Conservation (phyloP, 2,329 filamentous ascomycete genomes). For the Aureobasidium vineae region DNA sequence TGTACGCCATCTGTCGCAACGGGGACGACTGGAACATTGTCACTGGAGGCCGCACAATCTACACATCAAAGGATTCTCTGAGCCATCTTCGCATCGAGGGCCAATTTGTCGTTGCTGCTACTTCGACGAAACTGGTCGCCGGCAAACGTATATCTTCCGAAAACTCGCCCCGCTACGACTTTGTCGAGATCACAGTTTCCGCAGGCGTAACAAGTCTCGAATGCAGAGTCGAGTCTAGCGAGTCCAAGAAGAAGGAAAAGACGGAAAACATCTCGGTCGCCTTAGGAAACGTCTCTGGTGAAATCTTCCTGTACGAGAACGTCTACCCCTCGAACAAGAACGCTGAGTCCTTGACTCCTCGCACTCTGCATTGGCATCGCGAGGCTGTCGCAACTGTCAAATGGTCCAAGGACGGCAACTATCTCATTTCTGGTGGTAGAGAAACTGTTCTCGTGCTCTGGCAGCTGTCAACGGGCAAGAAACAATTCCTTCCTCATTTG, state of each 20-base stretch:
- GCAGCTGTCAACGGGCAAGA: conserved; percentile 85
- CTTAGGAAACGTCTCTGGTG: conserved; percentile 72
- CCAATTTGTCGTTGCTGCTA: conserved; percentile 57
- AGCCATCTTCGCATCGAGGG: conserved; percentile 47
- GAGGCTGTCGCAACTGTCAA: conserved; percentile 78
- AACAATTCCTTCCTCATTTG: conserved; percentile 85
- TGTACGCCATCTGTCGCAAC: conserved; percentile 42
- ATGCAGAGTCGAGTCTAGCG: conserved; percentile 45
- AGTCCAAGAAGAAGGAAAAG: conserved; percentile 39
- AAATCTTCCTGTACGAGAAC: conserved; percentile 72
- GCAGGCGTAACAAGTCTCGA: conserved; percentile 69
- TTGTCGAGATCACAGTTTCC: conserved; percentile 56
- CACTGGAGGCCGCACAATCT: conserved; percentile 41
- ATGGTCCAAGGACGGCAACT: conserved; percentile 95
- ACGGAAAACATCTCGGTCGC: conserved; percentile 65
- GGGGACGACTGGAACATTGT: conserved; percentile 43
- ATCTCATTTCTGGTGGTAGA: conserved; percentile 86
- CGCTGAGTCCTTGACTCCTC: conserved; percentile 45
- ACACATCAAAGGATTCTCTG: conserved; percentile 40
- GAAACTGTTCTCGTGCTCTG: conserved; percentile 89
- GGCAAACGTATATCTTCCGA: conserved; percentile 50
- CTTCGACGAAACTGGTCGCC: conserved; percentile 58
- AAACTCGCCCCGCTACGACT: conserved; percentile 39
- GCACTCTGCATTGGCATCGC: conserved; percentile 88
- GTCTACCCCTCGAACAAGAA: conserved; percentile 33